Evolutionary conservation across 805 yeast genomes (phyloP), one percentile per base, ranked within the genome.

Genomic region (Nakazawaea ambrosiae): DNA sequence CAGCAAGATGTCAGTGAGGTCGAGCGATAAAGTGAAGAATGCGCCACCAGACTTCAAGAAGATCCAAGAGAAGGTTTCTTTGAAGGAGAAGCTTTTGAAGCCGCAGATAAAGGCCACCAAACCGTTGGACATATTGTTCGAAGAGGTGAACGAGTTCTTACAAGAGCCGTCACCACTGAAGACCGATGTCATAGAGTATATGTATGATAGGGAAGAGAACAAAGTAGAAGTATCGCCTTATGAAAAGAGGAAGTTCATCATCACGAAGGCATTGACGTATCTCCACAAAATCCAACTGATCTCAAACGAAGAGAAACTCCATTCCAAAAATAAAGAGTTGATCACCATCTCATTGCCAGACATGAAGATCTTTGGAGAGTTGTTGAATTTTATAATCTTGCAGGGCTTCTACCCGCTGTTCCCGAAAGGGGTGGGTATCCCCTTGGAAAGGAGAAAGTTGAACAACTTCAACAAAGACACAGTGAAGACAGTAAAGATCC

Each of bases 321-420:
- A 35, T 5, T 30, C 33, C 3, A 24, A 25, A n/a, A 39, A 48
- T 5, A 65, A 66, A 41, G 53, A 59, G 33, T 45, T 73, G 34
- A 65, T 83, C 9, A 64, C 81, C 7, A 79, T 90, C 12, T 85
- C 97, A 0, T 64, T 90, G 8, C 88, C 86, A 49, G 97, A 92
- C 54, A 78, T 90, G 70, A 82, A 78, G 52, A 70, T 75, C 4
- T 72, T 92, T 39, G 80, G 82, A 25, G 71, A 67, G 17, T 51
- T 90, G 31, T 55, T 82, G 15, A 81, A 79, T 45, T 41, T 81
- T 9, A 63, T 89, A 2, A 73, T 88, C 0, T 57, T 81, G 2
- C 81, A 78, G 45, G 89, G 95, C 0, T 65, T 90, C 0, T 81
- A 81, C 46, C 75, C 88, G 0, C 71, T 74, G 35, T 44, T 86